Percentiles rank a stretch among this genome's conserved stretches.
Evolutionary conservation across 1,284 basidiomycete species (phyloP).

Genomic region (Pterulicium gracile): DNA sequence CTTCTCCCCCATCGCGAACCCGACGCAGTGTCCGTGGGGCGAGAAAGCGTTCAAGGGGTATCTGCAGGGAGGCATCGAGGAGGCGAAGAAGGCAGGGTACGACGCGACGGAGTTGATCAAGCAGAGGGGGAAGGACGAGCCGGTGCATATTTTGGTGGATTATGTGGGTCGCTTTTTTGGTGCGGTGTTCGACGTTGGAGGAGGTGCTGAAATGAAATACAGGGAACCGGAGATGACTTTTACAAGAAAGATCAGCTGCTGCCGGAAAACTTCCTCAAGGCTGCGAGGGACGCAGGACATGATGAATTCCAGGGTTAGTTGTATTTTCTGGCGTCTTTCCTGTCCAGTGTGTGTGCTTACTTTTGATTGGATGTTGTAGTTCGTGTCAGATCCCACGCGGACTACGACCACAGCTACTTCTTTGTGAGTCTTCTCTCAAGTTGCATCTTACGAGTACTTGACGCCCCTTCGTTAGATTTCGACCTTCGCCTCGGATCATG

Average conservation of each 20-base stretch:
- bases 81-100: slow-evolving; percentile 56
- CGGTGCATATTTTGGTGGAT: slow-evolving; percentile 75
- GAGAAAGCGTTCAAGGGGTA: slow-evolving; percentile 90
- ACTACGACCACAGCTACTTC: slow-evolving; percentile 91
- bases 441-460: slow-evolving; percentile 26
- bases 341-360: background rate
- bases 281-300: slow-evolving; percentile 63
- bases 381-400: slow-evolving; percentile 72
- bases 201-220: slow-evolving; percentile 2
- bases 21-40: slow-evolving; percentile 84
- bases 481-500: slow-evolving; percentile 60
- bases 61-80: slow-evolving; percentile 67
- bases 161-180: slow-evolving; percentile 49
- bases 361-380: slow-evolving; percentile 36
- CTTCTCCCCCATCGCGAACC: slow-evolving; percentile 89
- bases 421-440: slow-evolving; percentile 53
- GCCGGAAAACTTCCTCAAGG: slow-evolving; percentile 81
- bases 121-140: slow-evolving; percentile 41
- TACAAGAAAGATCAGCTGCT: slow-evolving; percentile 80
- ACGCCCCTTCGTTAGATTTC: slow-evolving; percentile 48
- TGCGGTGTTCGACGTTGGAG: background rate
- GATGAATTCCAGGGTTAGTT: slow-evolving; percentile 48
- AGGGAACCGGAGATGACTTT: slow-evolving; percentile 85
- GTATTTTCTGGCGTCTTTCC: too few species aligned
- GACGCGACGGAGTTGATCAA: slow-evolving; percentile 83